Percentiles rank a stretch among this genome's conserved stretches.
Evolutionary conservation across 495 filamentous ascomycete genomes (phyloP).

Genomic region (Xylaria telfairii): DNA sequence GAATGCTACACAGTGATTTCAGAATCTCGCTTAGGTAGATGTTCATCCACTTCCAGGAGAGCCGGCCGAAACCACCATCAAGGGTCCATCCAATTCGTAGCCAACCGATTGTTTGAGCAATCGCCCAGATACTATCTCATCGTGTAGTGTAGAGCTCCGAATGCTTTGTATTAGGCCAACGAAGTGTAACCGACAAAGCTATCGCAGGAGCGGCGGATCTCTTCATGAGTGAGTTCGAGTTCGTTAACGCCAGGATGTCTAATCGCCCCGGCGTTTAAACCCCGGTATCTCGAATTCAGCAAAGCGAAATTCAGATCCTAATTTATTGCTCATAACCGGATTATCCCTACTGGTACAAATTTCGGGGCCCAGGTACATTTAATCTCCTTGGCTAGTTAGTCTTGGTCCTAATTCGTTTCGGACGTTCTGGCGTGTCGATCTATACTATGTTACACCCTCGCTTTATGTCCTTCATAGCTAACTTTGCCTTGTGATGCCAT

Average conservation of each 20-base stretch:
- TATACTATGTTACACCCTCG: background rate
- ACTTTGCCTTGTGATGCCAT: background rate
- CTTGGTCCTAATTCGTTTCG: background rate
- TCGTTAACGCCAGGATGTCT: background rate
- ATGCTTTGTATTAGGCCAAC: background rate
- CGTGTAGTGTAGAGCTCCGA: background rate
- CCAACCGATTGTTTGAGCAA: background rate
- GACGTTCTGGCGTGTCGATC: background rate
- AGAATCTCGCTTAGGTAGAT: background rate
- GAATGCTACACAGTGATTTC: background rate
- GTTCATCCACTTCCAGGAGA: background rate
- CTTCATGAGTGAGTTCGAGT: no score
- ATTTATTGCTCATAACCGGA: background rate
- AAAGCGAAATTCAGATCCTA: background rate
- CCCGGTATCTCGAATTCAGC: background rate
- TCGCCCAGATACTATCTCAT: background rate
- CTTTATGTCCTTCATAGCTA: background rate
- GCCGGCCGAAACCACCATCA: background rate
- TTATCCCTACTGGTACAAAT: background rate
- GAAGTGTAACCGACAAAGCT: background rate
- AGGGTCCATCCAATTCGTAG: constrained; percentile 3
- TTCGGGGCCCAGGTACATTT: background rate
- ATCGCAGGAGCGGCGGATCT: background rate
- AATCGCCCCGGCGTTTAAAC: background rate
- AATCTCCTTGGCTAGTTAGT: background rate